Conservation (phyloP, 139 green algal species). For the Nannochloris sp. region DNA sequence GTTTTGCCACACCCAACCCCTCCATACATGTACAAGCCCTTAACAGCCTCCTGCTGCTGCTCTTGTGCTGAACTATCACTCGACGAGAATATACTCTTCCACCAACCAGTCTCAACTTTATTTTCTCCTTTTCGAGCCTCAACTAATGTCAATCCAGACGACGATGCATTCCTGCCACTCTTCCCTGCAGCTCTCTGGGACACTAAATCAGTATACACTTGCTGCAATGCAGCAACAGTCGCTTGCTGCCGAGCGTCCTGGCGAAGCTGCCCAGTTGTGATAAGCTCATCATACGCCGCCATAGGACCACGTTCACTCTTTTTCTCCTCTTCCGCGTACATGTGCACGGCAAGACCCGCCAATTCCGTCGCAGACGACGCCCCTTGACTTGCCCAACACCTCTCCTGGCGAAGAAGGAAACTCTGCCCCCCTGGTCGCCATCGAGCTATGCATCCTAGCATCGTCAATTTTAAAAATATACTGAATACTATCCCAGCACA, state of each 20-base stretch:
- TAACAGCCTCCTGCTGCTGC: neutral
- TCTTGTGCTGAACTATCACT: neutral
- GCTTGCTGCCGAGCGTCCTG: constrained; percentile 63
- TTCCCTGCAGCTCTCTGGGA: neutral
- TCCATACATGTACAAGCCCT: constrained; percentile 88
- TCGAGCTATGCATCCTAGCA: no score
- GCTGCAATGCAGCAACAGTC: constrained; percentile 55
- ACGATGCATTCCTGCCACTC: neutral
- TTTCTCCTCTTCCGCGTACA: neutral
- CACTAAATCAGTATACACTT: constrained; percentile 45
- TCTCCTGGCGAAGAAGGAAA: neutral
- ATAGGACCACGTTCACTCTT: constrained; percentile 27
- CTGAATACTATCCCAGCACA: no score
- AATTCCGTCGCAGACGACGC: constrained; percentile 15
- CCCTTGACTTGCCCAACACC: neutral
- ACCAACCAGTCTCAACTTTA: neutral
- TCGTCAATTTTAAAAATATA: no score
- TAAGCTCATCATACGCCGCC: constrained; percentile 35
- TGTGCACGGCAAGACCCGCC: constrained; percentile 16
- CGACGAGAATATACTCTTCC: constrained; percentile 22
- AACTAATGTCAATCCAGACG: constrained; percentile 41
- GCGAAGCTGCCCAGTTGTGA: constrained; percentile 36
- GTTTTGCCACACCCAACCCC: constrained; percentile 93
- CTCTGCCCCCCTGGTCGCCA: no score
- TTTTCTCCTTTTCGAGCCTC: constrained; percentile 23